Evolutionary conservation across 805 yeast species (phyloP), one percentile per base, ranked within the genome.

Genomic region (Ogataea parapolymorpha): DNA sequence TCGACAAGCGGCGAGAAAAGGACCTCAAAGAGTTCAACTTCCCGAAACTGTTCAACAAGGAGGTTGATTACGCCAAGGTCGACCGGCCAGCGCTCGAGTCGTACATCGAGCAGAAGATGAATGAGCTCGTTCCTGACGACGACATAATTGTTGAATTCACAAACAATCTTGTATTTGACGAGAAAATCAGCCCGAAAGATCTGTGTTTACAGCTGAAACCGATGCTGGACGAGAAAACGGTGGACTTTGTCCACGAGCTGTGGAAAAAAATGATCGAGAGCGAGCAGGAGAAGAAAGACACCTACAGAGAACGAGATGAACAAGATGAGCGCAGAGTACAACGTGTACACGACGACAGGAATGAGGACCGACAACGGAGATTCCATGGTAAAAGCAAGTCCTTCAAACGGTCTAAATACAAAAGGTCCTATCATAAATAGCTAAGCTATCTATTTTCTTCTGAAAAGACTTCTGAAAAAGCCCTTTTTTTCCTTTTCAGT

Each of bases 121-220:
- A 62, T 12, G 53, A 61, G 32, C 55, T 63, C 9, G 53, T 74
- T 10, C 77, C 77, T 0, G 79, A 72, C 33, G 82, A 77, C 48
- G 82, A 76, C 17, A 58, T 56, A 13, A 68, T 76, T 3, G 59
- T 65, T 3, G 78, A 71, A 28, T 75, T 72, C 41, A 54, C 71
- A 4, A 55, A 58, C 35, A 79, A 77, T 50, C 54, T 76, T 32
- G 39, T 54, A 0, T 52, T 77, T 27, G 63, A 57, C 7, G 67
- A 61, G 7, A 44, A 48, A 13, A 71, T 74, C 0, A 65, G 67
- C 39, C 67, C 72, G n/a, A 58, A 61, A 23, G 61, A 59, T 9
- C 63, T 77, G 17, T 67, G 68, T 32, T 44, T 56, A 9, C 79
- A 76, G 39, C 47, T 75, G 58, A 44, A 50, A 26, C 75, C 72